These are phyloP conservation scores for Ustilago bromivora DNA, from an alignment of 1,284 basidiomycete genomes.

Conservation along the genomic window DNA sequence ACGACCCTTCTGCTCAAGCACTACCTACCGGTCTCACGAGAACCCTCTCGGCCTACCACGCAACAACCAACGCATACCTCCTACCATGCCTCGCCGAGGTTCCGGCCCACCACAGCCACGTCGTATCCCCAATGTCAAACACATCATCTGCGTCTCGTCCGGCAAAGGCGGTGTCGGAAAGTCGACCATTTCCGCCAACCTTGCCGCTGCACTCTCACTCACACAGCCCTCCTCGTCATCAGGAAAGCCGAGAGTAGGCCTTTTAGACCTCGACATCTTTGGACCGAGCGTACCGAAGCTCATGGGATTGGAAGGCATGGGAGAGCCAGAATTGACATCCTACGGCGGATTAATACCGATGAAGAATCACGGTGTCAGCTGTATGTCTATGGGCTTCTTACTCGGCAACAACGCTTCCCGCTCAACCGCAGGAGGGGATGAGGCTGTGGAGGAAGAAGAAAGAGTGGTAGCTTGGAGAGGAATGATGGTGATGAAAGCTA, in stretches of 20 bases:
- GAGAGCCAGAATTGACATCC: slow-evolving; percentile 82
- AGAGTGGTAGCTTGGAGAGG: slow-evolving; percentile 87
- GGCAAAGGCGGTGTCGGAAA: slow-evolving; percentile 98
- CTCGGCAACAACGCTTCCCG: slow-evolving; percentile 54
- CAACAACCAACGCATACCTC: slow-evolving; percentile 59
- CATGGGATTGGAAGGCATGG: slow-evolving; percentile 85
- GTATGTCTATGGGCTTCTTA: slow-evolving; percentile 95
- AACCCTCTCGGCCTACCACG: slow-evolving; percentile 66
- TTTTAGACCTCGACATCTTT: slow-evolving; percentile 95
- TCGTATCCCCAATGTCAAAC: slow-evolving; percentile 73
- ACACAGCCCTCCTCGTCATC: slow-evolving; percentile 16
- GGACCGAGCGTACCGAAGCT: slow-evolving; percentile 95
- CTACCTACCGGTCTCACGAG: slow-evolving; percentile 41
- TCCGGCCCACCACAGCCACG: slow-evolving; percentile 72
- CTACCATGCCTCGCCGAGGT: slow-evolving; percentile 60
- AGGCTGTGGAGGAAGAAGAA: slow-evolving; percentile 20
- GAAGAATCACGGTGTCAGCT: slow-evolving; percentile 87
- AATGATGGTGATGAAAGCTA: slow-evolving; percentile 98
- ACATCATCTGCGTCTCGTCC: slow-evolving; percentile 86
- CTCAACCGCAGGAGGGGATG: background rate
- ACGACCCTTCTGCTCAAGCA: slow-evolving; percentile 6
- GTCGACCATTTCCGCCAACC: slow-evolving; percentile 90
- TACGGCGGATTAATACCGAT: slow-evolving; percentile 80
- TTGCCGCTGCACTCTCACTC: slow-evolving; percentile 78
- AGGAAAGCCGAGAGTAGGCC: slow-evolving; percentile 76